These are phyloP conservation scores for Penicillium griseofulvum DNA, from an alignment of 2,329 filamentous ascomycete species.

Conservation along the genomic window DNA sequence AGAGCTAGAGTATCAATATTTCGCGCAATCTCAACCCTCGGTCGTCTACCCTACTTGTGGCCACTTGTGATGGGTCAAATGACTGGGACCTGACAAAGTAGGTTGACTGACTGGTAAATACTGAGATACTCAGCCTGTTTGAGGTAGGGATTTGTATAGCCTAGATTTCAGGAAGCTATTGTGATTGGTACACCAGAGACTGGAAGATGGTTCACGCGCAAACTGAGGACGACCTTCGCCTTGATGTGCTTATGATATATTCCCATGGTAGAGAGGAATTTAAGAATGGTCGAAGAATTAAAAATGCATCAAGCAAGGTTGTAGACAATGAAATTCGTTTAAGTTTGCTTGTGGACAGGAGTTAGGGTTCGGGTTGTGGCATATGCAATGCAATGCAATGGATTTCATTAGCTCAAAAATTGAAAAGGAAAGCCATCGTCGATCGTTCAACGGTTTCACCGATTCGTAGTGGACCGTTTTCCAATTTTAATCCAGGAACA, in stretches of 20 bases:
- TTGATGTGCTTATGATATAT: slow-evolving; percentile 46
- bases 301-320: background rate
- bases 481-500: background rate
- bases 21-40: too few relatives aligned
- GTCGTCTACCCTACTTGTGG: too few relatives aligned
- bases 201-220: too few relatives aligned
- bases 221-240: too few relatives aligned
- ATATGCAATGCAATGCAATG: background rate
- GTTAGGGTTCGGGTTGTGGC: background rate
- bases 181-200: too few relatives aligned
- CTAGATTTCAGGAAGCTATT: too few relatives aligned
- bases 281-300: background rate
- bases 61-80: too few relatives aligned
- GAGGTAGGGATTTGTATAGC: too few relatives aligned
- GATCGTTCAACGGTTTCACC: slow-evolving; percentile 3
- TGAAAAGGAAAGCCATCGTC: background rate
- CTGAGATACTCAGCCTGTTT: too few relatives aligned
- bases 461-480: background rate
- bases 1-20: too few relatives aligned
- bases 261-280: slow-evolving; percentile 33
- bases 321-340: background rate
- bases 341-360: background rate
- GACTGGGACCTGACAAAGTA: too few relatives aligned
- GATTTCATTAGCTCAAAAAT: background rate
- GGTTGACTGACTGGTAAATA: too few relatives aligned